A percentile compares a stretch with the other conserved stretches of the same genome.
phyloP scores from a whole-genome alignment of 2,329 filamentous ascomycete genomes.

The Ophiosphaerella narmari region DNA sequence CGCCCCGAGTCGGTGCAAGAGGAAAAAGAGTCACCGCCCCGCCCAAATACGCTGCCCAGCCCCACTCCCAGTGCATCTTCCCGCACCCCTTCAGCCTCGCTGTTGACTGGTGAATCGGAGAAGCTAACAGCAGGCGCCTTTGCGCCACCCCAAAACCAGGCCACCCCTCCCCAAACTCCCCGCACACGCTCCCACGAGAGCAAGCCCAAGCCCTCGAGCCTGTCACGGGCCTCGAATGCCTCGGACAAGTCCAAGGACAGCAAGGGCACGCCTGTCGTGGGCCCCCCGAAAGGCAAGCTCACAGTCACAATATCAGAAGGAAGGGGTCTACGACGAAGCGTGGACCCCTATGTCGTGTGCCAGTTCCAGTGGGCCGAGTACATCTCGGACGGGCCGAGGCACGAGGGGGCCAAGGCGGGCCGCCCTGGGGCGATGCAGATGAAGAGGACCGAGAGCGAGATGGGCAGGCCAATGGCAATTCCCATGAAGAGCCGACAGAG shows the following conservation, averaged over 20 bases:
- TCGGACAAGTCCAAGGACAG: constrained; percentile 48
- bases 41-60: constrained; percentile 60
- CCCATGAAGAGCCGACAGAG: constrained; percentile 97
- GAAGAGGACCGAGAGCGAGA: constrained; percentile 76
- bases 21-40: constrained; percentile 29
- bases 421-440: constrained; percentile 52
- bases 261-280: constrained; percentile 63
- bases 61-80: constrained; percentile 54
- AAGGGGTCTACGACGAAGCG: constrained; percentile 77
- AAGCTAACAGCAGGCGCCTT: constrained; percentile 85
- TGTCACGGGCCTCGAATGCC: constrained; percentile 57
- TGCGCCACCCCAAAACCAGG: constrained; percentile 71
- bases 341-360: constrained; percentile 92
- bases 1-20: constrained; percentile 17
- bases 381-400: constrained; percentile 83
- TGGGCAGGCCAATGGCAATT: constrained; percentile 86
- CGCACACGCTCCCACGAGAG: constrained; percentile 77
- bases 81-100: constrained; percentile 58
- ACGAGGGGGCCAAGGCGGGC: constrained; percentile 56
- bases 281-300: constrained; percentile 81
- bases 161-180: constrained; percentile 87
- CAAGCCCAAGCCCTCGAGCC: constrained; percentile 48
- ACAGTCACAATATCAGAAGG: constrained; percentile 88
- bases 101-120: constrained; percentile 71
- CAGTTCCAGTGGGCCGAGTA: constrained; percentile 97